Evolutionary conservation across 176 grass and related monocot species (phyloP).

Genomic region (Neostapfia colusana): DNA sequence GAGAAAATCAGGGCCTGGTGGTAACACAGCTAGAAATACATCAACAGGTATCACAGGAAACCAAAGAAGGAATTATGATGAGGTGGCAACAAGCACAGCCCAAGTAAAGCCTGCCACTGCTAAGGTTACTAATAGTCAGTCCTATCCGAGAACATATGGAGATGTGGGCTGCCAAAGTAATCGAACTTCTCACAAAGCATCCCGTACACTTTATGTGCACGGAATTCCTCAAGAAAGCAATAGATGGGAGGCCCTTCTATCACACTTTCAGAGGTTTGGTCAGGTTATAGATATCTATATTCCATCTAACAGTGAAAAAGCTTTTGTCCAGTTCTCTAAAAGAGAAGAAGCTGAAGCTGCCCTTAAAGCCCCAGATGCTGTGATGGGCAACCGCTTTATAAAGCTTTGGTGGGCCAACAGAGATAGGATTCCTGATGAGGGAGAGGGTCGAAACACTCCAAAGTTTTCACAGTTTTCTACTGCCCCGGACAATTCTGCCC

Average conservation of each 20-base stretch:
- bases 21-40: conserved; percentile 42
- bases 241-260: conserved; percentile 63
- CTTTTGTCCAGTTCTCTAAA: conserved; percentile 97
- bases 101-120: conserved; percentile 44
- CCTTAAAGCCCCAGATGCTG: conserved; percentile 87
- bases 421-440: conserved; percentile 69
- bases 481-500: conserved; percentile 11
- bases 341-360: conserved; percentile 96
- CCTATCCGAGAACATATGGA: conserved; percentile 41
- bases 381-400: conserved; percentile 99
- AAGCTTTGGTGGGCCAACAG: conserved; percentile 96
- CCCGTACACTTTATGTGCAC: conserved; percentile 88
- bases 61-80: conserved; percentile 49
- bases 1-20: conserved; percentile 41
- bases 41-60: conserved; percentile 40
- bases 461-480: conserved; percentile 40
- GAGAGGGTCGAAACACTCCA: conserved; percentile 32
- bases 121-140: conserved; percentile 45
- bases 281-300: conserved; percentile 92
- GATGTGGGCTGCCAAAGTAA: conserved; percentile 51
- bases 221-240: conserved; percentile 88
- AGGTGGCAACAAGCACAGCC: conserved; percentile 30
- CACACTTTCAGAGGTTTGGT: conserved; percentile 92
- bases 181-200: conserved; percentile 76
- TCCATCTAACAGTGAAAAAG: conserved; percentile 80